phyloP scores from a whole-genome alignment of 176 grass and related monocot species.

The Raddia guianensis region DNA sequence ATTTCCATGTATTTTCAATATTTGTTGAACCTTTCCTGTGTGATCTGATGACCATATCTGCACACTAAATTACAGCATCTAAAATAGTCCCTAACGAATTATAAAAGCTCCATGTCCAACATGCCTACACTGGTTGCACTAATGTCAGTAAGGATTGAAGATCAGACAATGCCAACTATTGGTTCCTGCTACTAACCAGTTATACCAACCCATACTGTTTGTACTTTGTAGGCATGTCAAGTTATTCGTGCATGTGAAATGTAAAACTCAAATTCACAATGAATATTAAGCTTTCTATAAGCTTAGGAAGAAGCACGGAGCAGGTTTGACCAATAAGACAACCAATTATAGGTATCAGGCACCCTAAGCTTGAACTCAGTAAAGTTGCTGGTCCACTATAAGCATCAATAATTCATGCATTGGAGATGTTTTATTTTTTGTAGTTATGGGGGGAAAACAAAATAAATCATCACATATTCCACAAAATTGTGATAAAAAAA shows the following conservation, averaged over 20 bases:
- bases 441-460: not conserved
- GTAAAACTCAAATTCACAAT: slow-evolving; percentile 16
- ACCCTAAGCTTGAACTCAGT: not conserved
- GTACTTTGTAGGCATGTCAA: not conserved
- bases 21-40: not conserved
- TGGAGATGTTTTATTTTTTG: not conserved
- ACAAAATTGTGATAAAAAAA: not conserved
- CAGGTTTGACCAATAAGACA: slow-evolving; percentile 18
- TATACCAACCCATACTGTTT: not conserved
- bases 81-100: slow-evolving; percentile 9
- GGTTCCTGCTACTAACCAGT: not conserved
- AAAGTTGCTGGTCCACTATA: not conserved
- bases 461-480: not conserved
- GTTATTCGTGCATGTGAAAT: slow-evolving; percentile 15
- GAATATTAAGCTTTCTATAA: not conserved
- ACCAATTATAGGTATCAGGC: not conserved
- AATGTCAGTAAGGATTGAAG: slow-evolving; percentile 4
- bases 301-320: not conserved
- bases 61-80: slow-evolving; percentile 16
- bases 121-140: not conserved
- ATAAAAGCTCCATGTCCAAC: slow-evolving; percentile 1
- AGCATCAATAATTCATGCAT: slow-evolving; percentile 25
- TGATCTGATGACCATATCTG: not conserved
- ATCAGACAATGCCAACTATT: slow-evolving; percentile 3
- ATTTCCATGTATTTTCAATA: slow-evolving; percentile 21